Evolutionary conservation across 2,329 filamentous ascomycete species (phyloP).

Genomic region (Escovopsis weberi): DNA sequence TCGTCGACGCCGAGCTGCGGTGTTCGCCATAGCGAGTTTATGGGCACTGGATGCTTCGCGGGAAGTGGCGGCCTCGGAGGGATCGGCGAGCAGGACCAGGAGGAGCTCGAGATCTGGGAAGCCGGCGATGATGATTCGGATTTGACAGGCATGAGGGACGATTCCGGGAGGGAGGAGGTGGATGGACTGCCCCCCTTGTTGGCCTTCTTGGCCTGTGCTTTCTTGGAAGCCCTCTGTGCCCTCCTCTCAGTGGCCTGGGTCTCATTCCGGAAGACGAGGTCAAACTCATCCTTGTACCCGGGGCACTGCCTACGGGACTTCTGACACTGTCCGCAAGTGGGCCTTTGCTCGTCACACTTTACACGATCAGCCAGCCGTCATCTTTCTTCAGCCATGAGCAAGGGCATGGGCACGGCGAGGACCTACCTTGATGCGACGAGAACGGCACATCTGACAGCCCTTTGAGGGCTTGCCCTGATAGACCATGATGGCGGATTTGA

Average conservation of each 20-base stretch:
- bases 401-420: not conserved
- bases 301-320: conserved; percentile 50
- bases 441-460: conserved; percentile 63
- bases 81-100: conserved; percentile 4
- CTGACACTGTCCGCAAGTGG: conserved; percentile 49
- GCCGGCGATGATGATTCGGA: conserved; percentile 4
- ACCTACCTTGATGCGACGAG: conserved; percentile 56
- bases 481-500: conserved; percentile 32
- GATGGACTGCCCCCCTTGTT: not conserved
- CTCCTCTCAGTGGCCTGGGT: conserved; percentile 52
- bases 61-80: conserved; percentile 2
- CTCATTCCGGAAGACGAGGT: conserved; percentile 59
- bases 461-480: conserved; percentile 51
- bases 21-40: conserved; percentile 13
- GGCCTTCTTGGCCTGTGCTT: conserved; percentile 20
- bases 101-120: conserved; percentile 6
- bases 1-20: conserved; percentile 36
- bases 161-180: not conserved
- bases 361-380: conserved; percentile 2
- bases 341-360: conserved; percentile 54
- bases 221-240: conserved; percentile 41
- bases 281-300: conserved; percentile 57
- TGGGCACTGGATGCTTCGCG: conserved; percentile 4
- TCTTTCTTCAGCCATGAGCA: not conserved
- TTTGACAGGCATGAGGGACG: too few species aligned